A percentile compares a stretch with the other conserved stretches of the same genome.
Evolutionary conservation across 495 filamentous ascomycete species (phyloP).

Genomic region (Cairneyella variabilis): DNA sequence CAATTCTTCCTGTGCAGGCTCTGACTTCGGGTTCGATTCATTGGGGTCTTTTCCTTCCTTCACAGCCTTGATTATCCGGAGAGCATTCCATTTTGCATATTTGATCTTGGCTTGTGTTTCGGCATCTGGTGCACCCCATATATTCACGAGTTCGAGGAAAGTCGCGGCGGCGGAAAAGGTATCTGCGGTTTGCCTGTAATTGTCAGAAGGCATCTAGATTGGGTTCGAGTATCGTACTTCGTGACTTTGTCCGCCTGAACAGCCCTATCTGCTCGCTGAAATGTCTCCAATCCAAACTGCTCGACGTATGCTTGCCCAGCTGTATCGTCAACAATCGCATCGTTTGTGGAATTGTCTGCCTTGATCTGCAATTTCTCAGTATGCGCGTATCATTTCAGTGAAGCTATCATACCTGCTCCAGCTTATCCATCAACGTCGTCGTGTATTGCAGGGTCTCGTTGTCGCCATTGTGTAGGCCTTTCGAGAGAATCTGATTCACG

Average conservation of each 20-base stretch:
- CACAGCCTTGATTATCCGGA: constrained; percentile 85
- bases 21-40: constrained; percentile 70
- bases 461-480: constrained; percentile 69
- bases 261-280: constrained; percentile 75
- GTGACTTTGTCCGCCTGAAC: constrained; percentile 83
- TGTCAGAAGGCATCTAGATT: neutral
- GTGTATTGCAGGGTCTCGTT: constrained; percentile 76
- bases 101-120: constrained; percentile 86
- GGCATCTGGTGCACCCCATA: constrained; percentile 71
- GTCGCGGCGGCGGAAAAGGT: constrained; percentile 89
- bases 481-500: constrained; percentile 83
- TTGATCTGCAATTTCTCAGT: constrained; percentile 54
- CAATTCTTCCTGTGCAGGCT: constrained; percentile 42
- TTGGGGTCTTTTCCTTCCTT: constrained; percentile 93
- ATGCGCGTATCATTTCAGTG: neutral
- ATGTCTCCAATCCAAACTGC: constrained; percentile 86
- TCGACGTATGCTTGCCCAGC: constrained; percentile 89
- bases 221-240: constrained; percentile 47
- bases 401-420: constrained; percentile 63
- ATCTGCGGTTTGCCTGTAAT: constrained; percentile 77
- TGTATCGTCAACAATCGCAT: constrained; percentile 79
- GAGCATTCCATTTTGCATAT: constrained; percentile 92
- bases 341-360: constrained; percentile 43
- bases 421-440: constrained; percentile 80
- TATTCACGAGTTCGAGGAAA: constrained; percentile 82